Percentiles rank a stretch among this genome's conserved stretches.
phyloP scores from a whole-genome alignment of 805 yeast genomes.

The Kluyveromyces siamensis region DNA sequence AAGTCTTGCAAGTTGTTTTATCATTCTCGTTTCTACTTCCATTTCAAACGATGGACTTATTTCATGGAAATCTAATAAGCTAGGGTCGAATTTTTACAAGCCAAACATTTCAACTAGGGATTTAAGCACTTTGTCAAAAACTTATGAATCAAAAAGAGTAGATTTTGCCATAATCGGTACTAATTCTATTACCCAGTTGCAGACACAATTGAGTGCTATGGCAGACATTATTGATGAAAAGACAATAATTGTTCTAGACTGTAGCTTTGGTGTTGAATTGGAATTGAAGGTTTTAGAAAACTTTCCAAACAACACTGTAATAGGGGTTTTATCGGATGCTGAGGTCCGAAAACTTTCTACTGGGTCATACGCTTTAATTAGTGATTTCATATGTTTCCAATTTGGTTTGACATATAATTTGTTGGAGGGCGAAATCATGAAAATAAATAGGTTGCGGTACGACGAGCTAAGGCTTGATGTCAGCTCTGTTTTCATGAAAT shows the following conservation, averaged over 20 bases:
- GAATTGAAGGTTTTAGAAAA: slow-evolving; percentile 15
- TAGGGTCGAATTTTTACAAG: slow-evolving; percentile 26
- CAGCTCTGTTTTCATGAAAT: not conserved
- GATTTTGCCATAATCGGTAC: slow-evolving; percentile 22
- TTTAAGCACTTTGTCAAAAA: slow-evolving; percentile 8
- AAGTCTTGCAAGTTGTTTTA: slow-evolving; percentile 23
- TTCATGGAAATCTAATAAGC: slow-evolving; percentile 26
- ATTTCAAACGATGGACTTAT: slow-evolving; percentile 26
- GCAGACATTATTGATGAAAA: slow-evolving; percentile 11
- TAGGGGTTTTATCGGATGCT: slow-evolving; percentile 21
- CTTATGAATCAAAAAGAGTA: slow-evolving; percentile 1
- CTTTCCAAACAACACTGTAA: slow-evolving; percentile 16
- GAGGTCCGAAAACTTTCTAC: slow-evolving; percentile 26
- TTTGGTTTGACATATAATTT: slow-evolving; percentile 18
- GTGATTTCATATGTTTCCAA: slow-evolving; percentile 17
- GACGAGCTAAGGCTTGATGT: not conserved
- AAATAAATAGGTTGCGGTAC: not conserved
- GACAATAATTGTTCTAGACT: slow-evolving; percentile 19
- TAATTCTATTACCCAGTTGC: slow-evolving; percentile 19
- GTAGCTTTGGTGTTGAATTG: slow-evolving; percentile 26
- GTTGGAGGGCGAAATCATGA: not conserved
- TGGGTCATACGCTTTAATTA: slow-evolving; percentile 25
- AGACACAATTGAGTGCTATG: slow-evolving; percentile 13
- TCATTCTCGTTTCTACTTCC: slow-evolving; percentile 21
- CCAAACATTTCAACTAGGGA: slow-evolving; percentile 25